Evolutionary conservation across 768 basidiomycete species (phyloP), one percentile per base, ranked within the genome.

Genomic region (Boletus rubroflammeus): DNA sequence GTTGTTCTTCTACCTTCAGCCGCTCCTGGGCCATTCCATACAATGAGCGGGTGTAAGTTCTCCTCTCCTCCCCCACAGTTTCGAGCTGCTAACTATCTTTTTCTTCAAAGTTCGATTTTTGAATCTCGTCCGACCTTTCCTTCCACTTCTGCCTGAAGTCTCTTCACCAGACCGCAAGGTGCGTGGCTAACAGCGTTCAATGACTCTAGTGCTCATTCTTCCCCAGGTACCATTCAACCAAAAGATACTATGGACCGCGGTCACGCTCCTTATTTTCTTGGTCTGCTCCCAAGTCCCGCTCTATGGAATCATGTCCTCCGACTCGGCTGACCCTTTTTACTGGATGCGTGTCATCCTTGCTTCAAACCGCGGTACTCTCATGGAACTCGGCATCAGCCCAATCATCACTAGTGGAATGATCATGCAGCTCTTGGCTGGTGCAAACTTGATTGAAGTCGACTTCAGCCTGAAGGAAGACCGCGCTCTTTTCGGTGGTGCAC

Each of bases 331-430:
- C 77, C 97, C 97, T 14, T 85, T 99, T 40, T 98, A 97, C 78
- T 98, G 96, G 97, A 94, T 98, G 89, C 91, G 96, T 75, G 96
- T 96, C 77, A 98, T 99, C 75, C 84, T 99, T 56, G 96, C 97
- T 23, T 97, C 93, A 7, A 98, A 98, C 77, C 84, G 96, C 56
- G 97, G 97, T 59, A 98, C 97, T 1, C 86, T 98, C 57, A 99
- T 99, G 97, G 97, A 99, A 75, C 85, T 99, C 57, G 96, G 97
- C 56, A 98, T 98, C 64, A 95, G 86, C 28, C 97, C 97, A 38
- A 97, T 98, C 68, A 84, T 98, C 70, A 99, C 97, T 10, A 91
- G 89, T 48, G 97, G 97, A 66, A 98, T 98, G 96, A 99, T 98
- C 73, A 98, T 99, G 92, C 97, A 99, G 74, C 86, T 99, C 41